phyloP scores from a whole-genome alignment of 2,329 filamentous ascomycete genomes.

The Colletotrichum filicis region DNA sequence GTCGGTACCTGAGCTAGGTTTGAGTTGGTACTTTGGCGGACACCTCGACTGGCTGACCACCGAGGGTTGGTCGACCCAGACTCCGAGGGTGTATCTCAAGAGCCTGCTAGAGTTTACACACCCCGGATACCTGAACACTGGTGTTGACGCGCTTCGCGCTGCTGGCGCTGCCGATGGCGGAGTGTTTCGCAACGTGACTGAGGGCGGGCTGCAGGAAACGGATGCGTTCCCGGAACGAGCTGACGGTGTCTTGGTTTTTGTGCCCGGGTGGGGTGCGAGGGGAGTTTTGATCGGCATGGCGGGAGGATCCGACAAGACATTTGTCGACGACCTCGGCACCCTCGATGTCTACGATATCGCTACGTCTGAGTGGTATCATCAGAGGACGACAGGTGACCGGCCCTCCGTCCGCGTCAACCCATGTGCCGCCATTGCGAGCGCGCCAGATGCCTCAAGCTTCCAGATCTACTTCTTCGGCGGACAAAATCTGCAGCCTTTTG shows the following conservation, averaged over 20 bases:
- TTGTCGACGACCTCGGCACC: constrained; percentile 63
- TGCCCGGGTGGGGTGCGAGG: constrained; percentile 78
- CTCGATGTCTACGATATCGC: constrained; percentile 83
- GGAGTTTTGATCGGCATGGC: constrained; percentile 79
- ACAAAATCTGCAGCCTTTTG: constrained; percentile 75
- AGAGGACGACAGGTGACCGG: constrained; percentile 71
- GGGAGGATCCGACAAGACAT: constrained; percentile 76
- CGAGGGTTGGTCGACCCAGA: constrained; percentile 73
- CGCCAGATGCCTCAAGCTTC: constrained; percentile 78
- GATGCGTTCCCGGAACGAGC: constrained; percentile 76
- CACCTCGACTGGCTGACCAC: constrained; percentile 73
- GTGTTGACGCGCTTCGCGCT: constrained; percentile 64
- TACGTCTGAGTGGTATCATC: constrained; percentile 78
- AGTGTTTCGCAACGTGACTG: constrained; percentile 78
- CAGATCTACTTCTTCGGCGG: constrained; percentile 85
- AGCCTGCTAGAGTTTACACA: constrained; percentile 82
- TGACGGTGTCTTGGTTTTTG: constrained; percentile 77
- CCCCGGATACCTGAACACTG: constrained; percentile 74
- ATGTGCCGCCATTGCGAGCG: constrained; percentile 75
- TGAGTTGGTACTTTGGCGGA: constrained; percentile 84
- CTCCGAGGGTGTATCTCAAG: constrained; percentile 75
- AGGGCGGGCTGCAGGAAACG: constrained; percentile 70
- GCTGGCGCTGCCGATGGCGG: constrained; percentile 70
- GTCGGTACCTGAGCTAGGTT: constrained; percentile 74
- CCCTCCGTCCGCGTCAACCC: constrained; percentile 77